A percentile compares a stretch with the other conserved stretches of the same genome.
Conservation (phyloP, 495 filamentous ascomycete species). For the Staphylotrichum tortipilum region DNA sequence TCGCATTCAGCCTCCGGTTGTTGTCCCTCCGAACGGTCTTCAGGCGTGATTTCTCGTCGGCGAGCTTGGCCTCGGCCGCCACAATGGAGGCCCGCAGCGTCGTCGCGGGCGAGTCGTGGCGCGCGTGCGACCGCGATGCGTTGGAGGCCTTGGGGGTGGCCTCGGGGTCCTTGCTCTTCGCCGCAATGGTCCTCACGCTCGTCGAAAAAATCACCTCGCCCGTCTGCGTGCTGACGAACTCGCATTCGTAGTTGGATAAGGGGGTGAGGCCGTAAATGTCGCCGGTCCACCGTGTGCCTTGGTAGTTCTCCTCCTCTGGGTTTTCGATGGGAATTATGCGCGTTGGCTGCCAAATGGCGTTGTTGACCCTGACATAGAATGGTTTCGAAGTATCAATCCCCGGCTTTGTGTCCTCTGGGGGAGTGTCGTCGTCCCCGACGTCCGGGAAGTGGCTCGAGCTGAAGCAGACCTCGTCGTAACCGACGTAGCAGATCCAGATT, state of each 20-base stretch:
- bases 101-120: slow-evolving; percentile 79
- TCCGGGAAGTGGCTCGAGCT: slow-evolving; percentile 59
- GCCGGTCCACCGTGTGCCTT: slow-evolving; percentile 56
- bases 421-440: slow-evolving; percentile 9
- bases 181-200: slow-evolving; percentile 69
- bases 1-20: slow-evolving; percentile 55
- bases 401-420: slow-evolving; percentile 18
- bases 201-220: slow-evolving; percentile 66
- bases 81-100: slow-evolving; percentile 82
- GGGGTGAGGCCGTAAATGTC: slow-evolving; percentile 86
- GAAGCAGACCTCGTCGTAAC: slow-evolving; percentile 74
- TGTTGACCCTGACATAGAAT: slow-evolving; percentile 83
- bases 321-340: slow-evolving; percentile 54
- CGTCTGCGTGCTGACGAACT: slow-evolving; percentile 69
- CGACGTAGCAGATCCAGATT: slow-evolving; percentile 82
- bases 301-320: slow-evolving; percentile 39
- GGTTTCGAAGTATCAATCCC: slow-evolving; percentile 59
- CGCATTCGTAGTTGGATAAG: slow-evolving; percentile 73
- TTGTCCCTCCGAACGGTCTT: slow-evolving; percentile 74
- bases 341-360: slow-evolving; percentile 79
- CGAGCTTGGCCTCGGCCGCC: slow-evolving; percentile 66
- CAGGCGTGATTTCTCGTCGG: slow-evolving; percentile 64
- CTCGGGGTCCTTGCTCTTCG: slow-evolving; percentile 56
- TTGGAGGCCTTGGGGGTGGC: slow-evolving; percentile 34
- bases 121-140: slow-evolving; percentile 49